These are phyloP conservation scores for Globisporangium nodosum DNA, from an alignment of 352 stramenopile genomes.

Conservation along the genomic window DNA sequence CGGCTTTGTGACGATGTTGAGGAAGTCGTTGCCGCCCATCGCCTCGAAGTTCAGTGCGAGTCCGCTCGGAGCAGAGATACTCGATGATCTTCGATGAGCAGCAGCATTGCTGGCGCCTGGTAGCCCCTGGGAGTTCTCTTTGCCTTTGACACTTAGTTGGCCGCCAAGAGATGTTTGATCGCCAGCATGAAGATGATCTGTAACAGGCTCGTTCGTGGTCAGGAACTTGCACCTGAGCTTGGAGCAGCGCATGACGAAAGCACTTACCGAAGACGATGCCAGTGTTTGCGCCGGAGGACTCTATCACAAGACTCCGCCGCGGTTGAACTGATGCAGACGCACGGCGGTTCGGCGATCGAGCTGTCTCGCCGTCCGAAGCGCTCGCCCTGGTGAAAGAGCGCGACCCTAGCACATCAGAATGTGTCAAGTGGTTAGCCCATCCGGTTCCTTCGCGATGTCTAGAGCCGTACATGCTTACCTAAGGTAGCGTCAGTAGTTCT, in stretches of 20 bases:
- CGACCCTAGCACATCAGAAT: background rate
- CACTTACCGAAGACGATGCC: slow-evolving; percentile 6
- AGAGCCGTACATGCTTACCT: background rate
- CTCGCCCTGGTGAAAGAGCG: background rate
- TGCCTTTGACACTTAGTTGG: background rate
- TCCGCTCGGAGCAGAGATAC: slow-evolving; percentile 10
- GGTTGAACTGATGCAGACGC: background rate
- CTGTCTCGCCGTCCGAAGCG: background rate
- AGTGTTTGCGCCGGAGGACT: background rate
- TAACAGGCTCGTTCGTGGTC: background rate
- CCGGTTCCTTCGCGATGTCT: background rate
- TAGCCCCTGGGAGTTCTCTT: background rate
- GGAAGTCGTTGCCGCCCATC: slow-evolving; percentile 18
- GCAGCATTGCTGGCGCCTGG: background rate
- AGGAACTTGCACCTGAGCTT: background rate
- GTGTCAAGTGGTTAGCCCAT: background rate
- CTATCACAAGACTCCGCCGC: background rate
- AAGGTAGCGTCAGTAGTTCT: background rate
- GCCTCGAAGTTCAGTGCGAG: slow-evolving; percentile 25
- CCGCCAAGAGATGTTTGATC: background rate
- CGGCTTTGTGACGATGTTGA: slow-evolving; percentile 20
- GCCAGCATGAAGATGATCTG: background rate
- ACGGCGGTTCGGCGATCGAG: background rate
- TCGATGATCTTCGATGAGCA: background rate
- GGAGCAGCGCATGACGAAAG: background rate